A percentile compares a stretch with the other conserved stretches of the same genome.
Conservation (phyloP, 371 early-diverging fungal genomes). For the Rhizopus microsporus region DNA sequence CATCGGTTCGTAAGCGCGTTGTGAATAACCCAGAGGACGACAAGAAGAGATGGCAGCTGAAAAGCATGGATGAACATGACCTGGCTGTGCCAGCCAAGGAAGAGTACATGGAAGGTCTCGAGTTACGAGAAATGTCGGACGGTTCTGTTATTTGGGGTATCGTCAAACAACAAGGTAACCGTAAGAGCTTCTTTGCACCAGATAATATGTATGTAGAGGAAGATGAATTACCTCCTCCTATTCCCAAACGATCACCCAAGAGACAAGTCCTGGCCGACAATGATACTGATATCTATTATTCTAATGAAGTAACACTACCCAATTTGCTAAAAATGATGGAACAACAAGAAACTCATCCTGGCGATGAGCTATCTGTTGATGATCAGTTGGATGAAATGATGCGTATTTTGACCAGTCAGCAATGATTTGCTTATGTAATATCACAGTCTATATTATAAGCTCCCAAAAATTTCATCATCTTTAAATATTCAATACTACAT, state of each 20-base stretch:
- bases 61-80: slow-evolving; percentile 18
- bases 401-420: slow-evolving; percentile 22
- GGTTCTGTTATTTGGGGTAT: slow-evolving; percentile 50
- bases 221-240: slow-evolving; percentile 10
- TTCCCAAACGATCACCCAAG: slow-evolving; percentile 1
- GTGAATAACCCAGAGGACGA: slow-evolving; percentile 6
- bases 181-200: slow-evolving; percentile 33
- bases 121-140: slow-evolving; percentile 52
- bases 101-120: slow-evolving; percentile 37
- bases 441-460: neutral
- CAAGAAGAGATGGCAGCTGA: slow-evolving; percentile 10
- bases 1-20: slow-evolving; percentile 26
- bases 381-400: slow-evolving; percentile 45
- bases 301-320: slow-evolving; percentile 37
- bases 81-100: neutral
- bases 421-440: slow-evolving; percentile 1
- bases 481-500: neutral
- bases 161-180: slow-evolving; percentile 36
- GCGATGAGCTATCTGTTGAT: slow-evolving; percentile 32
- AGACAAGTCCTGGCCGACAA: neutral
- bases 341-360: slow-evolving; percentile 15
- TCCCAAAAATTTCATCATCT: neutral
- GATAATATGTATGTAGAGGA: slow-evolving; percentile 14
- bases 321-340: slow-evolving; percentile 42
- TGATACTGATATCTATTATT: slow-evolving; percentile 42